A percentile compares a stretch with the other conserved stretches of the same genome.
Conservation (phyloP, 805 yeast genomes). For the Wickerhamiella shivajii region DNA sequence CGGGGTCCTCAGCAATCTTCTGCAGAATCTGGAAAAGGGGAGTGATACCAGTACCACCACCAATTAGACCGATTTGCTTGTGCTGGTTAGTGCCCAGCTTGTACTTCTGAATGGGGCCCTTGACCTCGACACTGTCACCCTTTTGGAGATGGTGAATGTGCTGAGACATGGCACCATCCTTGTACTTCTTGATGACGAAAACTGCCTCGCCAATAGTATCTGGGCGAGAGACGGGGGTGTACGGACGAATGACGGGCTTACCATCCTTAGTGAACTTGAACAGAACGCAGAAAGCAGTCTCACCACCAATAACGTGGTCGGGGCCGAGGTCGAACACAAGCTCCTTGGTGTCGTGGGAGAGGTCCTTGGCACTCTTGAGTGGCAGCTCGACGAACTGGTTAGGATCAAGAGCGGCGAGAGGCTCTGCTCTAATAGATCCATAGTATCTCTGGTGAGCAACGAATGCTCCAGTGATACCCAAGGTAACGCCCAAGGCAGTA, state of each 20-base stretch:
- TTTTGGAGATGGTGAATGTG: slow-evolving; percentile 58
- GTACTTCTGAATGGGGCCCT: slow-evolving; percentile 90
- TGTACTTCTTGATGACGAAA: slow-evolving; percentile 72
- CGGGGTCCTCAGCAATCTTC: slow-evolving; percentile 62
- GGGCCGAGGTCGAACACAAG: slow-evolving; percentile 57
- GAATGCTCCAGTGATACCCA: slow-evolving; percentile 33
- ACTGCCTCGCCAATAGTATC: slow-evolving; percentile 61
- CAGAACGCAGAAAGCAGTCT: slow-evolving; percentile 63
- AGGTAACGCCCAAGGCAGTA: slow-evolving; percentile 26
- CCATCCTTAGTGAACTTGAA: slow-evolving; percentile 81
- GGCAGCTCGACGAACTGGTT: slow-evolving; percentile 25
- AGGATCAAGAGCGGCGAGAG: slow-evolving; percentile 16
- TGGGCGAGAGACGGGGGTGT: slow-evolving; percentile 68
- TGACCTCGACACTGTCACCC: slow-evolving; percentile 74
- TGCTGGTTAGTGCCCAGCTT: slow-evolving; percentile 78
- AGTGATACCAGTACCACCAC: slow-evolving; percentile 96
- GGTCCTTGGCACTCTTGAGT: slow-evolving; percentile 13
- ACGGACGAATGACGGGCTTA: slow-evolving; percentile 63
- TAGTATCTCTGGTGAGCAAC: slow-evolving; percentile 24
- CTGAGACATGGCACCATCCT: slow-evolving; percentile 67
- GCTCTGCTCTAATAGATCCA: slow-evolving; percentile 17
- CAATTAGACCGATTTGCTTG: slow-evolving; percentile 65
- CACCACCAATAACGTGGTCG: slow-evolving; percentile 61
- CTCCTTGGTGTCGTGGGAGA: slow-evolving; percentile 35
- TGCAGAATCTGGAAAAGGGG: slow-evolving; percentile 83